Conservation (phyloP, 163 green algal genomes). For the Scenedesmus sp. region DNA sequence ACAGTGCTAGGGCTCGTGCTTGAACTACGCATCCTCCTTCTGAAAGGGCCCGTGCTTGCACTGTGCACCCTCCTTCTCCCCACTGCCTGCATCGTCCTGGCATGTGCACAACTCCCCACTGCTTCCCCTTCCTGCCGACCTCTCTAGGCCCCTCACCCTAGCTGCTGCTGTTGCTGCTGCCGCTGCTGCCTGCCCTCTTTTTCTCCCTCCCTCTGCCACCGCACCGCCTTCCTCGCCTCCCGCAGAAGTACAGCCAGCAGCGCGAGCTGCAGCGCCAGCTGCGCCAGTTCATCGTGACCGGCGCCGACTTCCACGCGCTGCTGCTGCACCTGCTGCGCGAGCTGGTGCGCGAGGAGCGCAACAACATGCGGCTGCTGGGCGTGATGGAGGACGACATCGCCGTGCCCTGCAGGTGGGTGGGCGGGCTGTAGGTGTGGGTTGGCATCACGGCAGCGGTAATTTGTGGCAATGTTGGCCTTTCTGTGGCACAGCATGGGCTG, state of each 20-base stretch:
- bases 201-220: too few relatives aligned
- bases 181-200: neutral
- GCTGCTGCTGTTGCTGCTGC: neutral
- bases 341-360: constrained; percentile 71
- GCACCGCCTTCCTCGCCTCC: neutral
- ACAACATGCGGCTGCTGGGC: constrained; percentile 69
- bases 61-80: neutral
- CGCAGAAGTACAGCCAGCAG: constrained; percentile 97
- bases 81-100: neutral
- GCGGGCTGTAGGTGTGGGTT: neutral
- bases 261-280: constrained; percentile 81
- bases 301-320: constrained; percentile 73
- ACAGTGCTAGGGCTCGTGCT: too few relatives aligned
- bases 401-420: constrained; percentile 59
- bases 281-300: constrained; percentile 61
- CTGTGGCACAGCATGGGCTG: neutral
- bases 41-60: neutral
- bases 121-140: too few relatives aligned
- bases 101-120: neutral
- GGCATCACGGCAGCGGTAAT: too few relatives aligned
- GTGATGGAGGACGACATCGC: constrained; percentile 70
- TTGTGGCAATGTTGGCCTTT: too few relatives aligned
- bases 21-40: too few relatives aligned
- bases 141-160: too few relatives aligned
- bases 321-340: constrained; percentile 79